Base-by-base conservation (phyloP, 495 filamentous ascomycete genomes). In the Pyrenula massariospora region DNA sequence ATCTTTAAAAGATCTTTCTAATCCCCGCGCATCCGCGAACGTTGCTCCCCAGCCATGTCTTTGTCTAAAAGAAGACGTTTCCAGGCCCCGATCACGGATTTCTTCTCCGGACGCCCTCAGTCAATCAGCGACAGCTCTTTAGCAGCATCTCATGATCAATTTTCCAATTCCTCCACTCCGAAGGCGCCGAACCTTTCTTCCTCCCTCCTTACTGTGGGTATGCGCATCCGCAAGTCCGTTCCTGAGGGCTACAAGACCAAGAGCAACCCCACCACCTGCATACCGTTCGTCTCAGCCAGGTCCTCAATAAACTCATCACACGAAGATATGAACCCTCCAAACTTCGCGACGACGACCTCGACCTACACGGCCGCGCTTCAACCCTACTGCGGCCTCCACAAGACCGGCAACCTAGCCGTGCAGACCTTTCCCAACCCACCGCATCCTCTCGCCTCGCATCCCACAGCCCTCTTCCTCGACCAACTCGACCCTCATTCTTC, bases 161-260 rank as follows among this genome's bases (percentile, higher is more conserved):
- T 75, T 56, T 64, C 70, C 54, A 66, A 15, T 5, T 8, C 71
- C 12, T 60, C 72, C 8, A 77, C 73, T 20, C 66, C 70, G 42
- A 68, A 60, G 3, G 80, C 78, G 10, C 65, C 70, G 10, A 73
- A 72, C 21, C 77, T 95, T 22, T 88, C 93, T 67, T 74, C 89
- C 15, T 85, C 84, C 15, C 83, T 96, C 12, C 74, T 96, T 2
- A 85, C 77, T 58, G 91, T 97, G 54, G 92, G 92, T 60, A 94
- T 96, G 88, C 83, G 91, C 31, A 80, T 97, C 54, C 85, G 92
- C 58, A 96, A 97, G 70, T 84, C 86, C 10, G 84, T 97, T 2
- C 87, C 88, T 0, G 90, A 95, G 57, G 92, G 92, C 54, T 95
- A 95, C 74, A 94, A 92, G 72, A 92, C 87, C 12, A 63, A 73